These are phyloP conservation scores for Russula sp. DNA, from an alignment of 768 basidiomycete genomes.

Conservation along the genomic window DNA sequence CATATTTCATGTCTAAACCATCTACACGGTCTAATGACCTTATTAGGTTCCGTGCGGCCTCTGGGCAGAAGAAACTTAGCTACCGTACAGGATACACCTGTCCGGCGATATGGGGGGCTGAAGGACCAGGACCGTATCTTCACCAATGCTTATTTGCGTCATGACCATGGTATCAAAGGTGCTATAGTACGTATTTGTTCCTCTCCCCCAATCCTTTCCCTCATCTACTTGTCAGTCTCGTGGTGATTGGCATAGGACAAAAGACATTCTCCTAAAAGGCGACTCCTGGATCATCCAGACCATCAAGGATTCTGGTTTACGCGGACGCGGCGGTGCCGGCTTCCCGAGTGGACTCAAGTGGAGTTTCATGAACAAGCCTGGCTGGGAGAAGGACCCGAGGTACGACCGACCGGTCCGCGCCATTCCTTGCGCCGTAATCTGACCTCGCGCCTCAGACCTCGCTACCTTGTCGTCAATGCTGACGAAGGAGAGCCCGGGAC, in stretches of 20 bases:
- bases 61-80: conserved; percentile 42
- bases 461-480: conserved; percentile 66
- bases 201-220: neutral
- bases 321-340: conserved; percentile 94
- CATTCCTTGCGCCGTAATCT: neutral
- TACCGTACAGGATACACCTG: conserved; percentile 78
- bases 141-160: conserved; percentile 81
- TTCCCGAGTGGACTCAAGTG: conserved; percentile 94
- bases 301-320: conserved; percentile 92
- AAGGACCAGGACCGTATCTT: conserved; percentile 95
- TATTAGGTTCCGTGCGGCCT: conserved; percentile 13
- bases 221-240: conserved; percentile 49
- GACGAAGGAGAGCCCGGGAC: conserved; percentile 97
- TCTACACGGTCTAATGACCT: neutral
- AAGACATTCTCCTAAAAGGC: conserved; percentile 92
- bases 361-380: conserved; percentile 98
- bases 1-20: neutral
- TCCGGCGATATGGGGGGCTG: conserved; percentile 86
- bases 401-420: conserved; percentile 30
- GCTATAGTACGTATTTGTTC: conserved; percentile 55
- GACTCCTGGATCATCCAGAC: conserved; percentile 96
- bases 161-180: conserved; percentile 92
- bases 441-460: conserved; percentile 50
- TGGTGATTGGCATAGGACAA: conserved; percentile 98
- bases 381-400: conserved; percentile 92